phyloP scores from a whole-genome alignment of 306 rosid species.

The Ormosia semicastrata region DNA sequence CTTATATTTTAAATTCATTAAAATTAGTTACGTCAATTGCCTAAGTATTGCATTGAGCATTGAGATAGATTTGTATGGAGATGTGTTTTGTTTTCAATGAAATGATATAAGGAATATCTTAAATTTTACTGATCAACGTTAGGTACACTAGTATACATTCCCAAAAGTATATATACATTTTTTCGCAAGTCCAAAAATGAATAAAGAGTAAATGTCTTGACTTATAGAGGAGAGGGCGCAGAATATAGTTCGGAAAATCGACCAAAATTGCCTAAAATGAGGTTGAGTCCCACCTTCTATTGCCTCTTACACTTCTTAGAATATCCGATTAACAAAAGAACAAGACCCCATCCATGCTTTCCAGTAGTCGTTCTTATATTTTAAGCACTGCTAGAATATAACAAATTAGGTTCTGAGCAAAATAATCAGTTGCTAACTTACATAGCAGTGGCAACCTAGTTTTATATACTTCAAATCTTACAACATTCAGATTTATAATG shows the following conservation, averaged over 20 bases:
- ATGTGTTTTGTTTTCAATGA: too few species aligned
- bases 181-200: too few species aligned
- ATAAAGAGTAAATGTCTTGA: background rate
- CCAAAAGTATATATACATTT: background rate
- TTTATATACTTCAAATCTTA: background rate
- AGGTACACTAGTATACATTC: background rate
- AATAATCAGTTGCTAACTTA: background rate
- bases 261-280: background rate
- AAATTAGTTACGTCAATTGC: too few species aligned
- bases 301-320: background rate
- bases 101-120: too few species aligned
- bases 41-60: too few species aligned
- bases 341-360: background rate
- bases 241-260: background rate
- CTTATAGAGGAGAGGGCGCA: background rate
- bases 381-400: background rate
- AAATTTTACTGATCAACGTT: background rate
- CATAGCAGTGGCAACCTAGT: background rate
- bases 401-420: background rate
- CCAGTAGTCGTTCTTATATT: background rate
- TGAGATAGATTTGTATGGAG: background rate
- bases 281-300: background rate
- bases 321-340: background rate
- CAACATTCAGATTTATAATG: background rate
- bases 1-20: too few species aligned